Evolutionary conservation across 306 rosid species (phyloP).

Genomic region (Ormosia semicastrata): DNA sequence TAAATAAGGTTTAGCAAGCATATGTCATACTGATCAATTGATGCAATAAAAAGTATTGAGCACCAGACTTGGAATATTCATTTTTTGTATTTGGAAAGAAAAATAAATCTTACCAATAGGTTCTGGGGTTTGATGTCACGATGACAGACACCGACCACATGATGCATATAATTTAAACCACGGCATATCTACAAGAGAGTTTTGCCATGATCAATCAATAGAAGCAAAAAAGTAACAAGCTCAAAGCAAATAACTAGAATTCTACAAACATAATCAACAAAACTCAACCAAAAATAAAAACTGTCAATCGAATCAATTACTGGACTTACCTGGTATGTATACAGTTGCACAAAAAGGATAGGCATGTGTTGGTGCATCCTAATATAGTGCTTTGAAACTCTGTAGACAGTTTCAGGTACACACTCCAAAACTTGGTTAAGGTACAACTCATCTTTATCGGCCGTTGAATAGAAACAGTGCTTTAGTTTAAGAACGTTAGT

Average conservation of each 20-base stretch:
- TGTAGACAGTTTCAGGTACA: slow-evolving; percentile 84
- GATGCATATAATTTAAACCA: slow-evolving; percentile 80
- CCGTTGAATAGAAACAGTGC: slow-evolving; percentile 87
- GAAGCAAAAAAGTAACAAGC: not conserved
- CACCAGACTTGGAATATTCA: not conserved
- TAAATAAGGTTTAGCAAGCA: not conserved
- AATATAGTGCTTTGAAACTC: slow-evolving; percentile 78
- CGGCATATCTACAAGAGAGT: slow-evolving; percentile 76
- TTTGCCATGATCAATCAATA: slow-evolving; percentile 8
- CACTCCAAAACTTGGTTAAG: slow-evolving; percentile 93
- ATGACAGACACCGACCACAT: slow-evolving; percentile 86
- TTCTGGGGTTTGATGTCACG: slow-evolving; percentile 98
- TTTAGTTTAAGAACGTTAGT: slow-evolving; percentile 73
- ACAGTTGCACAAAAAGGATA: slow-evolving; percentile 68
- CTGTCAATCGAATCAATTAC: not conserved
- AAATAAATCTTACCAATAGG: slow-evolving; percentile 64
- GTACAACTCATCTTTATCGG: slow-evolving; percentile 80
- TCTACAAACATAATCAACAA: not conserved
- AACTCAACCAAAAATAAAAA: not conserved
- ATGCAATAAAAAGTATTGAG: not conserved
- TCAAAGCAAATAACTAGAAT: not conserved
- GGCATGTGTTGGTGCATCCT: slow-evolving; percentile 77
- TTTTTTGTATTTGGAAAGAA: not conserved
- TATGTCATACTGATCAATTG: not conserved
- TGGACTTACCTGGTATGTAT: slow-evolving; percentile 73